phyloP scores from a whole-genome alignment of 179 eudicot genomes.

The Monotropa hypopitys region DNA sequence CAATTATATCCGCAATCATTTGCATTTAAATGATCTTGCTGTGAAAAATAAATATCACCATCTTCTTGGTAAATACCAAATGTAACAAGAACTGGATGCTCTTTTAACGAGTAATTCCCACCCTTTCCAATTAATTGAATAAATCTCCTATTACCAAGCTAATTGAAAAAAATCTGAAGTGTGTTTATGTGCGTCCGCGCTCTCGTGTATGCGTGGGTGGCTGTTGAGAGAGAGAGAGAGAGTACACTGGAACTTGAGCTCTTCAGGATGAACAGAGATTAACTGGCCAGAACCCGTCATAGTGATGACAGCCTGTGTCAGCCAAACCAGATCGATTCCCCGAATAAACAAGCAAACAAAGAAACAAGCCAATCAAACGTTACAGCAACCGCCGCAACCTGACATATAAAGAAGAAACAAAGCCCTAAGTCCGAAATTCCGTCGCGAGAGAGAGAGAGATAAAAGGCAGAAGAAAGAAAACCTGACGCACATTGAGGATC shows the following conservation, averaged over 20 bases:
- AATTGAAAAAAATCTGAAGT: background rate
- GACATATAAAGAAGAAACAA: background rate
- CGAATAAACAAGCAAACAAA: background rate
- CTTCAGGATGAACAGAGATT: conserved; percentile 52
- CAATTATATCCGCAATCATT: background rate
- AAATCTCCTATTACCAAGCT: background rate
- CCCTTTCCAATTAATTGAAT: background rate
- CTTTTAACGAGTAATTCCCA: background rate
- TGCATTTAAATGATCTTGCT: background rate
- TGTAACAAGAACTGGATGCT: background rate
- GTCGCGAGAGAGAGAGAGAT: conserved; percentile 1
- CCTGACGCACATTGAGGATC: conserved; percentile 13
- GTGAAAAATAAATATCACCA: background rate
- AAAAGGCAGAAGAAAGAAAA: background rate
- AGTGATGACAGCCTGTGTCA: background rate
- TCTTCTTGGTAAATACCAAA: background rate
- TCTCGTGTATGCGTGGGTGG: background rate
- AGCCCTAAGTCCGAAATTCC: background rate
- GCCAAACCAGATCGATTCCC: conserved; percentile 5
- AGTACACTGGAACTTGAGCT: conserved; percentile 49
- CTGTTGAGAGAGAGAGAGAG: background rate
- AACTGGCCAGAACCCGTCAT: conserved; percentile 29
- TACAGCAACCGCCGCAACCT: background rate
- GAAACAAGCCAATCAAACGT: conserved; percentile 4
- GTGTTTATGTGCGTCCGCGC: background rate